Conservation (phyloP, 805 yeast species). For the Kluyveromyces dobzhanskii region DNA sequence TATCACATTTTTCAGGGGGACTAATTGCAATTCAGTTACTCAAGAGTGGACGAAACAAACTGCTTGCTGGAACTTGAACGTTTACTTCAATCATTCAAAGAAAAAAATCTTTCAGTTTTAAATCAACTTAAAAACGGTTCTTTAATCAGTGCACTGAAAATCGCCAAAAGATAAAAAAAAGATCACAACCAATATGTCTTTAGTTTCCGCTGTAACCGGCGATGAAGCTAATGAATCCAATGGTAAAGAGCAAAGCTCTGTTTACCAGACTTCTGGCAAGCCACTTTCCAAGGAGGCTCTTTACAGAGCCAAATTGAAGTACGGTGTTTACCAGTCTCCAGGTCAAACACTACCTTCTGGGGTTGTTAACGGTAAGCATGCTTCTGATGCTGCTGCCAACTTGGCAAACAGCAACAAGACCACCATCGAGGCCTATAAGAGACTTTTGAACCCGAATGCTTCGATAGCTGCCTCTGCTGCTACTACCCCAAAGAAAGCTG, state of each 20-base stretch:
- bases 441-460: conserved; percentile 32
- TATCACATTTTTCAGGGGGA: too few species aligned
- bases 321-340: conserved; percentile 52
- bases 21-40: too few species aligned
- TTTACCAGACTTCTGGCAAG: conserved; percentile 61
- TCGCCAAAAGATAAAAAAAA: too few species aligned
- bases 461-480: conserved; percentile 26
- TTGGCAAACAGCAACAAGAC: conserved; percentile 62
- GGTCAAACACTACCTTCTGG: conserved; percentile 42
- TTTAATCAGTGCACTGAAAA: too few species aligned
- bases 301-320: conserved; percentile 63
- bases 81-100: too few species aligned
- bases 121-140: too few species aligned
- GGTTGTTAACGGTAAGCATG: conserved; percentile 45
- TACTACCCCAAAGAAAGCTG: conserved; percentile 2
- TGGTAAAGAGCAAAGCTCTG: conserved; percentile 22
- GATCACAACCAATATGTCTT: conserved; percentile 18
- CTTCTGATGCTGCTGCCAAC: conserved; percentile 71
- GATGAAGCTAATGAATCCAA: conserved; percentile 3
- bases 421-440: conserved; percentile 53
- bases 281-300: conserved; percentile 69
- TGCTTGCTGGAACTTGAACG: too few species aligned
- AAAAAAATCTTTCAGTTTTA: too few species aligned
- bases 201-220: conserved; percentile 22
- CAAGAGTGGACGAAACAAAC: too few species aligned